Conservation (phyloP, 2,329 filamentous ascomycete genomes). For the Fusarium guadeloupense region DNA sequence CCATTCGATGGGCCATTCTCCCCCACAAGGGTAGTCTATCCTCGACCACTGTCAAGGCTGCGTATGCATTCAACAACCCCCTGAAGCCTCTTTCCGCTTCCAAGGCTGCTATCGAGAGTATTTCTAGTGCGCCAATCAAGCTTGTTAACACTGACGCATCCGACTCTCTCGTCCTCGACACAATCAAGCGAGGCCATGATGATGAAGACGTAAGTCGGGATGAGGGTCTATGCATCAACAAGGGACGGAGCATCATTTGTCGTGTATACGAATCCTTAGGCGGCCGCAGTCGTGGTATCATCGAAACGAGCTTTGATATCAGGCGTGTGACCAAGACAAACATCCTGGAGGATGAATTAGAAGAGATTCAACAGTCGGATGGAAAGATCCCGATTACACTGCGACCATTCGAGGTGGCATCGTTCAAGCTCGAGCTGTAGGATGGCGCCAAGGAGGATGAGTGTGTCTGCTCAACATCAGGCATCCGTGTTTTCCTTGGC, state of each 20-base stretch:
- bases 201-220: conserved; percentile 75
- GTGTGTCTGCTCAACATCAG: conserved; percentile 38
- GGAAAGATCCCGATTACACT: conserved; percentile 70
- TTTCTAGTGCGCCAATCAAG: conserved; percentile 63
- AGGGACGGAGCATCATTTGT: conserved; percentile 82
- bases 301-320: conserved; percentile 74
- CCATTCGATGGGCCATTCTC: conserved; percentile 89
- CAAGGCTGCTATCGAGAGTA: conserved; percentile 40
- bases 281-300: conserved; percentile 76
- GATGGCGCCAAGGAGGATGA: conserved; percentile 38
- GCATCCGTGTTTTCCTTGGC: conserved; percentile 29
- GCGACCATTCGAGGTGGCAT: conserved; percentile 86
- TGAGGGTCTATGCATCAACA: conserved; percentile 69
- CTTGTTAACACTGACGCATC: conserved; percentile 66
- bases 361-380: conserved; percentile 64
- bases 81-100: conserved; percentile 55
- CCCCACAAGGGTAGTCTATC: conserved; percentile 81
- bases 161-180: conserved; percentile 80
- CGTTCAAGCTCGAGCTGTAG: conserved; percentile 71
- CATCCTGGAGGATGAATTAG: conserved; percentile 85
- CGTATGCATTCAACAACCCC: conserved; percentile 90
- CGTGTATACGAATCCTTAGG: conserved; percentile 90
- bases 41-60: conserved; percentile 79
- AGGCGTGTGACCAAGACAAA: conserved; percentile 85
- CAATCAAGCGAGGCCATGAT: conserved; percentile 92